Evolutionary conservation across 805 yeast genomes (phyloP), one percentile per base, ranked within the genome.

Genomic region (Saccharomycopsis microspora): DNA sequence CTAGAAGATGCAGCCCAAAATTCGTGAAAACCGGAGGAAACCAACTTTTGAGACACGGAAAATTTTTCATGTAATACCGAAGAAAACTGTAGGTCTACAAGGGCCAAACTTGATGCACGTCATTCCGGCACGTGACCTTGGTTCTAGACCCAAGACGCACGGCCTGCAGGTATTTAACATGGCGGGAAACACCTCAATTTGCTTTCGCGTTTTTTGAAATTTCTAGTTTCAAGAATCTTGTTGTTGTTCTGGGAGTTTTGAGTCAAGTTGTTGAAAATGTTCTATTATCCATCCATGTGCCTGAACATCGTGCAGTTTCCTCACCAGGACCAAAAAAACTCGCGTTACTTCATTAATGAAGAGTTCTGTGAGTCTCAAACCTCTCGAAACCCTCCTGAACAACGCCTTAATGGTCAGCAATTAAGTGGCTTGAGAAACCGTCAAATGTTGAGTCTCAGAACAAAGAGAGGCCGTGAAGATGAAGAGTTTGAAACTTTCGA

Each of bases 211-310:
- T 19, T 19, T 19, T 19, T 19, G 9, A 11, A 8, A 8, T 41
- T 8, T 41, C 29, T 28, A 19, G 11, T 3, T 41, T n/a, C 19
- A 19, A 19, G 19, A 19, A 19, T 19, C 19, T 19, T 19, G 19
- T 19, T 19, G 19, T 19, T 19, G 19, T 19, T 19, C 19, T 19
- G 19, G 19, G 19, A 19, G 19, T 19, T 19, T 19, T 19, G 19
- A 19, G 19, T 19, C 19, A 19, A 31, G 31, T n/a, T 41, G 8
- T 11, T 28, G 43, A 47, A 19, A 34, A 51, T 51, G 54, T 49
- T 45, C 45, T 51, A 51, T 38, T 49, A 43, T 39, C 54, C 54
- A 6, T 51, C 54, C 19, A 41, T 41, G 30, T 49, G 52, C 35
- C 19, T 52, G 29, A 49, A 49, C 48, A 49, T 49, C 48, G 10